Percentiles rank a stretch among this genome's conserved stretches.
Evolutionary conservation across 1,139 yeast genomes (phyloP).

Genomic region (Lodderomyces metapsilosis): DNA sequence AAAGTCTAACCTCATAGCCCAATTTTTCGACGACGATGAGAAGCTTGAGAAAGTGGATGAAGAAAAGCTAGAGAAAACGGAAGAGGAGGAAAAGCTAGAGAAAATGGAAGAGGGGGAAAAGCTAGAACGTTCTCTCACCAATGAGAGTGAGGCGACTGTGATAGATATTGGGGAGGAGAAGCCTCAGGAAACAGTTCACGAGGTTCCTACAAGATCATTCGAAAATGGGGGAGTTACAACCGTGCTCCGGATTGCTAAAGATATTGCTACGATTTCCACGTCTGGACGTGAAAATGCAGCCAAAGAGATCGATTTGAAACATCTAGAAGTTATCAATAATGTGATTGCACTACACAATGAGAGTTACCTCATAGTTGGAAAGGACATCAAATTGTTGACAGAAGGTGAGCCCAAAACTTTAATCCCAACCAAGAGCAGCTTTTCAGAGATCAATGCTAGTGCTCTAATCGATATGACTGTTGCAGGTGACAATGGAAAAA

Average conservation of each 20-base stretch:
- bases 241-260: not conserved
- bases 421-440: constrained; percentile 10
- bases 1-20: constrained; percentile 10
- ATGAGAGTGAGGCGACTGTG: constrained; percentile 25
- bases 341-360: constrained; percentile 8
- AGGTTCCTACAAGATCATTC: not conserved
- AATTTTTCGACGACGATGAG: constrained; percentile 11
- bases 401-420: constrained; percentile 6
- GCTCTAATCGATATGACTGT: constrained; percentile 14
- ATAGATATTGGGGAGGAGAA: constrained; percentile 23
- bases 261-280: not conserved
- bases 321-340: not conserved
- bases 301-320: not conserved
- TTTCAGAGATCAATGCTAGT: constrained; percentile 11
- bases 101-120: constrained; percentile 10
- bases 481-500: constrained; percentile 8
- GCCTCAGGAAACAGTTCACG: not conserved
- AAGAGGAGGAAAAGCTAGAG: constrained; percentile 3
- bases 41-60: not conserved
- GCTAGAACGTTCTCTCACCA: constrained; percentile 12
- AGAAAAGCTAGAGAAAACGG: too few relatives aligned
- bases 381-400: constrained; percentile 12
- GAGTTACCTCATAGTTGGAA: constrained; percentile 12
- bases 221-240: not conserved
- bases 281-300: constrained; percentile 3